Conservation (phyloP, 805 yeast genomes). For the Blastobotrys muscicola region DNA sequence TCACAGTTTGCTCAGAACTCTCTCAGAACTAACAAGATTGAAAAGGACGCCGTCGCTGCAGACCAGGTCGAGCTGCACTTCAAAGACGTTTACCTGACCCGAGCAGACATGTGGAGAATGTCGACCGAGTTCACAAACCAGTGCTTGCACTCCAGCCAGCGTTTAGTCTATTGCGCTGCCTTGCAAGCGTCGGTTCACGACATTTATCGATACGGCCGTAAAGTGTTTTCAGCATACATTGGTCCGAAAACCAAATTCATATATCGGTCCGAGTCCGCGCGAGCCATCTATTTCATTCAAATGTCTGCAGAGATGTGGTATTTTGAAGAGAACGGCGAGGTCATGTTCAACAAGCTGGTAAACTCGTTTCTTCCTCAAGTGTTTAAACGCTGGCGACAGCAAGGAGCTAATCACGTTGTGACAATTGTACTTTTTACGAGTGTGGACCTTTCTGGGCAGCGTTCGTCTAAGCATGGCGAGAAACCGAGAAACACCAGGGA, state of each 20-base stretch:
- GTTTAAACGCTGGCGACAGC: conserved; percentile 77
- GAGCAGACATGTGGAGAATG: conserved; percentile 91
- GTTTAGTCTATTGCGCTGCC: conserved; percentile 48
- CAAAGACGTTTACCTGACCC: conserved; percentile 67
- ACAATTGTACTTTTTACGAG: conserved; percentile 84
- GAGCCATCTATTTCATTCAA: conserved; percentile 73
- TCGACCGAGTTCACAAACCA: conserved; percentile 50
- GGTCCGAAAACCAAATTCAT: conserved; percentile 67
- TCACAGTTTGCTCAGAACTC: no score
- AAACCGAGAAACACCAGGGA: conserved; percentile 59
- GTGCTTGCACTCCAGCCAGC: conserved; percentile 61
- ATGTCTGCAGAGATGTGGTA: conserved; percentile 96
- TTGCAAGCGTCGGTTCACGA: conserved; percentile 59
- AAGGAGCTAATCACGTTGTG: conserved; percentile 82
- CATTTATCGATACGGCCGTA: conserved; percentile 58
- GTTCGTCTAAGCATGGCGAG: conserved; percentile 54
- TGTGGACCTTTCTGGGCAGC: conserved; percentile 39
- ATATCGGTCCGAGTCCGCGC: conserved; percentile 86
- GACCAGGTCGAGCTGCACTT: conserved; percentile 76
- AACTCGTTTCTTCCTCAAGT: conserved; percentile 88
- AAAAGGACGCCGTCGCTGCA: conserved; percentile 42
- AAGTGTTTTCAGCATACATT: conserved; percentile 65
- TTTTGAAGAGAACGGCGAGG: conserved; percentile 93
- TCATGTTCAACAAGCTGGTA: conserved; percentile 83
- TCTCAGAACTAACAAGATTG: not conserved